phyloP scores from a whole-genome alignment of 352 stramenopile species.

The Globisporangium viniferum region DNA sequence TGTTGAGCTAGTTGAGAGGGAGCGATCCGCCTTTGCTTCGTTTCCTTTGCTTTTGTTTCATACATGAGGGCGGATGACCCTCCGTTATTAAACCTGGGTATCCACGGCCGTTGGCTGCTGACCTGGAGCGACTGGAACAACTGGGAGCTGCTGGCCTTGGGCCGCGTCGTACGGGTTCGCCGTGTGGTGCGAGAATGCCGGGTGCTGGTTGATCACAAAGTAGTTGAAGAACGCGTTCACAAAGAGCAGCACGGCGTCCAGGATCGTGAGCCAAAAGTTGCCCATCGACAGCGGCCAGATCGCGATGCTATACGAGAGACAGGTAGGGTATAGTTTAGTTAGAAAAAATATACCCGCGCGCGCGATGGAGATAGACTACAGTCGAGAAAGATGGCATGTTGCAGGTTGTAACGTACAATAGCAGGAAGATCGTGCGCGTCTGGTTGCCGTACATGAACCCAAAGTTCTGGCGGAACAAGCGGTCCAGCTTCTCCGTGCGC shows the following conservation, averaged over 20 bases:
- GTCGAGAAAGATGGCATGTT: background rate
- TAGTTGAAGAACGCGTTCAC: constrained; percentile 91
- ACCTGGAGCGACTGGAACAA: no score
- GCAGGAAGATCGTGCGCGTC: constrained; percentile 83
- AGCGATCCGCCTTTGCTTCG: background rate
- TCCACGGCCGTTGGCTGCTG: background rate
- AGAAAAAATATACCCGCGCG: background rate
- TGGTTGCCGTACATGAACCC: constrained; percentile 90
- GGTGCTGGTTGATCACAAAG: constrained; percentile 85
- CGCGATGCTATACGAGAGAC: constrained; percentile 40
- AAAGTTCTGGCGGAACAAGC: constrained; percentile 81
- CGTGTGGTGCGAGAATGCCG: constrained; percentile 47
- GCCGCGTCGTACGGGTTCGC: constrained; percentile 6
- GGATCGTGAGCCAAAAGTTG: constrained; percentile 87
- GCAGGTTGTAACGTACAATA: constrained; percentile 64
- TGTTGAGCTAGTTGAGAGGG: background rate
- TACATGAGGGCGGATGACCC: background rate
- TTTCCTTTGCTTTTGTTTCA: background rate
- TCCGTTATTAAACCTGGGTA: constrained; percentile 2
- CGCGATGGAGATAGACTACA: background rate
- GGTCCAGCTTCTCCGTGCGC: constrained; percentile 77
- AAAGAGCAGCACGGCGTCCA: constrained; percentile 85
- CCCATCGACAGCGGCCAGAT: constrained; percentile 90
- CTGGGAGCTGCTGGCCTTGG: background rate
- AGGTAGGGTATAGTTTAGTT: background rate